Evolutionary conservation across 1,284 basidiomycete species (phyloP).

Genomic region (Singerocomus inundabilis): DNA sequence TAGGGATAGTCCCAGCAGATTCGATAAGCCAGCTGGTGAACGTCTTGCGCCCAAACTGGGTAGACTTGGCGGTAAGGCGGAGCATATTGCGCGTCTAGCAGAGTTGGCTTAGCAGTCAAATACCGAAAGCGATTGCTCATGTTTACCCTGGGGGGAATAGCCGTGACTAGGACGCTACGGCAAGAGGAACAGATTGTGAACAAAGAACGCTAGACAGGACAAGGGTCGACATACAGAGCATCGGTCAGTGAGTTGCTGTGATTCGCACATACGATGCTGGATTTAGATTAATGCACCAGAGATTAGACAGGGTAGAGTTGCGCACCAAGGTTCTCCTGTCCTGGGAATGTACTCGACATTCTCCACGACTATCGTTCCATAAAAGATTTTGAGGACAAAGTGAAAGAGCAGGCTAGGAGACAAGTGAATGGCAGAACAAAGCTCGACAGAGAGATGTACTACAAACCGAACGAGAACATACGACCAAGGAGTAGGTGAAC

Average conservation of each 20-base stretch:
- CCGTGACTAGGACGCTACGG: slow-evolving; percentile 61
- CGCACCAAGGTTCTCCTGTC: slow-evolving; percentile 72
- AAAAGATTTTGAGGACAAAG: slow-evolving; percentile 84
- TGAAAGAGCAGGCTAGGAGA: slow-evolving; percentile 59
- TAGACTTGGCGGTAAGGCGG: slow-evolving; percentile 81
- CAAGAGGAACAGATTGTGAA: not conserved
- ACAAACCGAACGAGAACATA: slow-evolving; percentile 62
- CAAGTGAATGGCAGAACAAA: slow-evolving; percentile 1
- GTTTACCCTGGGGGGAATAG: slow-evolving; percentile 64
- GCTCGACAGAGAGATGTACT: not conserved
- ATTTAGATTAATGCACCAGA: slow-evolving; percentile 14
- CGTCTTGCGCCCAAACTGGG: slow-evolving; percentile 76
- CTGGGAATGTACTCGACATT: slow-evolving; percentile 67
- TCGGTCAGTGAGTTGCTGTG: slow-evolving; percentile 85
- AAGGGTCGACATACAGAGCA: slow-evolving; percentile 59
- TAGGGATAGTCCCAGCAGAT: slow-evolving; percentile 78
- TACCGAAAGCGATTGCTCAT: not conserved
- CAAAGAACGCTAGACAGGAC: slow-evolving; percentile 1
- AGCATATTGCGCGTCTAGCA: slow-evolving; percentile 65
- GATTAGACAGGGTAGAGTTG: slow-evolving; percentile 25
- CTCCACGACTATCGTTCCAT: slow-evolving; percentile 85
- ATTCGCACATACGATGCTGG: slow-evolving; percentile 71
- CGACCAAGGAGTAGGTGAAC: slow-evolving; percentile 62
- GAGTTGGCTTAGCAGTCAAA: slow-evolving; percentile 6
- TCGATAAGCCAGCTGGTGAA: slow-evolving; percentile 90